Percentiles rank a stretch among this genome's conserved stretches.
Evolutionary conservation across 139 green algal species (phyloP).

Genomic region (Picochlorum sp.): DNA sequence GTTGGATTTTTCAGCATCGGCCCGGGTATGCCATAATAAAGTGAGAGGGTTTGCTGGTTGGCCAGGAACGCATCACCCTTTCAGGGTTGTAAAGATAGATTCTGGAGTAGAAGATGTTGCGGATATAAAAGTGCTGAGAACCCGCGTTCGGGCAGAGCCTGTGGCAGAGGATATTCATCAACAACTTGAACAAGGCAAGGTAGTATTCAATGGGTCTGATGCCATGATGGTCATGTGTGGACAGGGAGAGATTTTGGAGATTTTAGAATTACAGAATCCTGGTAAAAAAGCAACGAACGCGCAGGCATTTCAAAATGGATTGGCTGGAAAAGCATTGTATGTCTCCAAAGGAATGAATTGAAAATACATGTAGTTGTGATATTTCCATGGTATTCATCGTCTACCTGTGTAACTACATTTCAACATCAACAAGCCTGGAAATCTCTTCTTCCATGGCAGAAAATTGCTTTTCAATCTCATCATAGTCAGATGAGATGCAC

Average conservation of each 20-base stretch:
- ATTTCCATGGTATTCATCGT: too few relatives aligned
- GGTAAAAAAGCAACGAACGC: slow-evolving; percentile 64
- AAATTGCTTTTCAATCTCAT: too few relatives aligned
- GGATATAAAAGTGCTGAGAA: slow-evolving; percentile 38
- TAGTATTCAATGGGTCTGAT: slow-evolving; percentile 8
- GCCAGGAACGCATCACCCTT: slow-evolving; percentile 56
- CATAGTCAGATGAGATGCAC: too few relatives aligned
- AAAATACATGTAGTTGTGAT: too few relatives aligned
- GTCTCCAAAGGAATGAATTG: too few relatives aligned
- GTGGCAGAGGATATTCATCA: background rate
- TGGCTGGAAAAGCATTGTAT: slow-evolving; percentile 38
- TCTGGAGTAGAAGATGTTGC: slow-evolving; percentile 3
- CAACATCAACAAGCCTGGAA: too few relatives aligned
- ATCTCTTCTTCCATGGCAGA: too few relatives aligned
- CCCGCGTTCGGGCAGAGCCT: slow-evolving; percentile 6
- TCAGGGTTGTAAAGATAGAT: slow-evolving; percentile 30
- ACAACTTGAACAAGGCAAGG: background rate
- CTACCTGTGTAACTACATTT: too few relatives aligned
- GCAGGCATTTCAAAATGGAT: slow-evolving; percentile 63
- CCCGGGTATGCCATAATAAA: slow-evolving; percentile 66
- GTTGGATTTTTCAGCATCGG: slow-evolving; percentile 59
- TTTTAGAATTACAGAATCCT: slow-evolving; percentile 64
- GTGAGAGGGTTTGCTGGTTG: slow-evolving; percentile 73
- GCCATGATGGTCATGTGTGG: slow-evolving; percentile 34
- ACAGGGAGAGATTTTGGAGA: slow-evolving; percentile 37